Evolutionary conservation across 2,329 filamentous ascomycete species (phyloP), one percentile per base, ranked within the genome.

Genomic region (Calonectria honghensis): DNA sequence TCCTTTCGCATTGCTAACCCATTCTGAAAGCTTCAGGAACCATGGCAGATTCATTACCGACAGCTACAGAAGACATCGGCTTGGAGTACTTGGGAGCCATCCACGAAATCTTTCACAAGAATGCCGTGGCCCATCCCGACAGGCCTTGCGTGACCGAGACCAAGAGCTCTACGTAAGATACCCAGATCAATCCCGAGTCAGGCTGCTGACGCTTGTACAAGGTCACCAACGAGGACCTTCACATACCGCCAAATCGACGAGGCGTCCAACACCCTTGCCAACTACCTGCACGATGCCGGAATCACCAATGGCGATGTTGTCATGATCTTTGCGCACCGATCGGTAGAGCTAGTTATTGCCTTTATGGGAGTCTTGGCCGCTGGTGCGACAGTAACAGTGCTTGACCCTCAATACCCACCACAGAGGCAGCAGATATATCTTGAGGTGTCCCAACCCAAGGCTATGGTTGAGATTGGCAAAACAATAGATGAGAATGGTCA

Each of bases 311-410:
- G 95, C 10, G 96, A 98, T 82, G 95, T 98, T 3, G 96, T 98
- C 81, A 98, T 98, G 95, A 94, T 97, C 78, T 98, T 93, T 83
- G 95, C 95, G 67, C 91, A 98, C 85, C 92, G 96, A 73, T 92
- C 78, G 35, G 96, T 98, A 35, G 89, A 91, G 37, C 84, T 92
- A 14, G 88, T 91, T 39, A 81, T 87, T 54, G 95, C 94, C 45
- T 92, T 96, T 68, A 98, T 98, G 95, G 96, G 96, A 74, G 90
- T 89, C 27, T 82, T 92, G 83, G 83, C 77, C 13, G 73, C 87
- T 57, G 93, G 93, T 73, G 90, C 90, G 31, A 75, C 76, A 1
- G 61, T 77, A 6, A 75, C 68, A 16, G 72, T 79, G 31, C 73
- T 79, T 27, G 77, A 79, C 45, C 75, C 77, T 32, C 66, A 73